These are phyloP conservation scores for Oryza nivara DNA, from an alignment of 176 grass and related monocot species.

Conservation along the genomic window DNA sequence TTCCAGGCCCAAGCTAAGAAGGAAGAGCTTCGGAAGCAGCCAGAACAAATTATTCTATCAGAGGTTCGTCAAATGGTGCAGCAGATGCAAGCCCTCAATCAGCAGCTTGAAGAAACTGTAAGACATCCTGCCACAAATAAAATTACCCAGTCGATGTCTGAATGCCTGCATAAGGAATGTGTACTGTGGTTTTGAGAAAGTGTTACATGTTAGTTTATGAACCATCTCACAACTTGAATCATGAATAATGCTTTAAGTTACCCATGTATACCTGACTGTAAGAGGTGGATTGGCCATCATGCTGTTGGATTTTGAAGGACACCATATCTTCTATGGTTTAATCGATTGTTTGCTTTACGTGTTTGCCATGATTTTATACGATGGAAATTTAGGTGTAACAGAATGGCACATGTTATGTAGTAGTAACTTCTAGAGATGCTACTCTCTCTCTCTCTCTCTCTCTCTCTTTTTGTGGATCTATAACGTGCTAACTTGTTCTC, in stretches of 20 bases:
- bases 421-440: too few species aligned
- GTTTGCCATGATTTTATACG: background rate
- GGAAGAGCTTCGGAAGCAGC: constrained; percentile 51
- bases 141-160: background rate
- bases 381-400: constrained; percentile 6
- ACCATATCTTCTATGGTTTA: constrained; percentile 1
- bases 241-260: background rate
- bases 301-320: background rate
- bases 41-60: constrained; percentile 79
- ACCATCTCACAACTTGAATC: background rate
- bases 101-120: constrained; percentile 89
- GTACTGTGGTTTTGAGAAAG: constrained; percentile 5
- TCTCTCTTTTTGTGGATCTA: background rate
- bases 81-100: constrained; percentile 90
- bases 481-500: constrained; percentile 17
- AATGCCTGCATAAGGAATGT: constrained; percentile 30
- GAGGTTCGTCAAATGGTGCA: constrained; percentile 88
- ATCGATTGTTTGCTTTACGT: constrained; percentile 23
- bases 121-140: constrained; percentile 35
- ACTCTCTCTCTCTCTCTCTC: too few species aligned
- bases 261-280: background rate
- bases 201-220: constrained; percentile 10
- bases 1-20: constrained; percentile 79
- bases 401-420: background rate
- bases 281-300: background rate